Base-by-base conservation (phyloP, 2,329 filamentous ascomycete genomes). In the Aspergillus sp. region DNA sequence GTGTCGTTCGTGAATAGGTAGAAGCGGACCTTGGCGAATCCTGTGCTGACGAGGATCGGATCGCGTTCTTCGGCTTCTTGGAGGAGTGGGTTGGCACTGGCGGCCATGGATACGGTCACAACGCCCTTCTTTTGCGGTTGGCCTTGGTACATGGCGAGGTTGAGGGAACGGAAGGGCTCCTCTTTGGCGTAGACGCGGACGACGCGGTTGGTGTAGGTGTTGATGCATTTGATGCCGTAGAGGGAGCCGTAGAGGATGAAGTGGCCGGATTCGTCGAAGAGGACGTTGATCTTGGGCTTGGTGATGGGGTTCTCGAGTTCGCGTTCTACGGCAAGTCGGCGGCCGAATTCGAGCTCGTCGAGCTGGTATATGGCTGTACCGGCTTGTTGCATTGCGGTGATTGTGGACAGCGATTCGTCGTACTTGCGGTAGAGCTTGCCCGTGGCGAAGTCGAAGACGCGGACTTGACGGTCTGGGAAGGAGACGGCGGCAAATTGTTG, bases 1-100 rank as follows among this genome's bases (percentile, higher is more conserved):
- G 89, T 86, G 41, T 97, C 91, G 75, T 97, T 96, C 38, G 91
- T 97, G 77, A 97, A 99, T 87, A 98, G 92, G 83, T 97, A 99
- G 79, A 99, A 99, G 43, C 96, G 90, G 28, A 90, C 86, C 78
- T 97, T 98, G 64, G 89, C 90, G 49, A 91, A 89, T 0, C 89
- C 94, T 0, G 95, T 98, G 9, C 86, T 84, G 48, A 96, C 85
- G 7, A 99, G 82, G 72, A 98, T 94, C 0, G 96, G 93, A 73
- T 99, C 95, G 63, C 93, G 86, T 19, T 88, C 87, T 77, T 97
- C 94, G 1, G 95, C 91, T 80, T 97, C 93, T 72, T 95, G 91
- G 2, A 99, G 84, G 1, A 99, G 84, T 0, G 96, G 95, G 74
- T 99, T 99, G 69, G 87, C 90, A 36, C 91, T 96, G 0, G 96